These are phyloP conservation scores for Zostera marina DNA, from an alignment of 116 monocot genomes.

Conservation along the genomic window DNA sequence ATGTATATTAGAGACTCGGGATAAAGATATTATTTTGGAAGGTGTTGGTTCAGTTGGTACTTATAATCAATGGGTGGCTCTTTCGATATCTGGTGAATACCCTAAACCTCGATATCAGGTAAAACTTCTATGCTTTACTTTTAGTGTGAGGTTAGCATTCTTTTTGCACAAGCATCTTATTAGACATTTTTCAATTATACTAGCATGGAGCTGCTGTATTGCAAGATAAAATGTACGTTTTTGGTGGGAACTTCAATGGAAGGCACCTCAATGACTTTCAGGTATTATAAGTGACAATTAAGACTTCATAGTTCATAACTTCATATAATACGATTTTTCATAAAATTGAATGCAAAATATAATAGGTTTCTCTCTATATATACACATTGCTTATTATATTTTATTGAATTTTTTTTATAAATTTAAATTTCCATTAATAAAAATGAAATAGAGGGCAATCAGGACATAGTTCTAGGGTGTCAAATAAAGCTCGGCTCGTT, in stretches of 20 bases:
- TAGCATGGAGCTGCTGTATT: conserved; percentile 94
- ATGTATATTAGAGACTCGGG: conserved; percentile 46
- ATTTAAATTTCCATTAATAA: too few species aligned
- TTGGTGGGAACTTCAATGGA: conserved; percentile 99
- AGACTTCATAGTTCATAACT: not conserved
- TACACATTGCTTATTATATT: too few species aligned
- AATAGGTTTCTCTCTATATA: too few species aligned
- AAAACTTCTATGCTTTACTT: not conserved
- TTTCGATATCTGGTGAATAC: conserved; percentile 56
- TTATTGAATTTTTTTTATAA: too few species aligned
- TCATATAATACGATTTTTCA: not conserved
- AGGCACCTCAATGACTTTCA: conserved; percentile 91
- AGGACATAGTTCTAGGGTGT: too few species aligned
- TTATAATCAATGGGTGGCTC: conserved; percentile 83
- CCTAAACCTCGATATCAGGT: conserved; percentile 91
- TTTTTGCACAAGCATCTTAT: conserved; percentile 1
- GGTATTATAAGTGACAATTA: conserved; percentile 17
- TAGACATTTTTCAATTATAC: not conserved
- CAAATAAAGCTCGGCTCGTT: too few species aligned
- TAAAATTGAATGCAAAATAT: too few species aligned
- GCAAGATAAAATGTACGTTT: conserved; percentile 89
- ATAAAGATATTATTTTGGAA: conserved; percentile 69
- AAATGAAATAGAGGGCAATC: too few species aligned
- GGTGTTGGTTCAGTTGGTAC: conserved; percentile 62
- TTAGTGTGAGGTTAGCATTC: not conserved